Conservation (phyloP, 306 rosid genomes). For the Rosa chinensis region DNA sequence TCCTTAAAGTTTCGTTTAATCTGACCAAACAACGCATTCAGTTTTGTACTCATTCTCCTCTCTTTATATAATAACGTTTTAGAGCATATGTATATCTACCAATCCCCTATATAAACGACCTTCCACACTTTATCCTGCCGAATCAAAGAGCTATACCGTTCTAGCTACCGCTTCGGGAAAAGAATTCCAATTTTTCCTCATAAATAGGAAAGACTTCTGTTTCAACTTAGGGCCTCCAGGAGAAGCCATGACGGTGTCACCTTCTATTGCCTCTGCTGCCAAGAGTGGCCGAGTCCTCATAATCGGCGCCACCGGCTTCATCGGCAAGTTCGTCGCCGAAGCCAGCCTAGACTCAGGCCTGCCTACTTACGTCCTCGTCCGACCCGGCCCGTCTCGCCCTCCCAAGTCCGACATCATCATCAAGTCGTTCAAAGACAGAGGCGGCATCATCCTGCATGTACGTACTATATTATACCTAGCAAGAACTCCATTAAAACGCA, state of each 20-base stretch:
- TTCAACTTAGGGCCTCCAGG: background rate
- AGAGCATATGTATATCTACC: constrained; percentile 11
- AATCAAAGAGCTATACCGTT: background rate
- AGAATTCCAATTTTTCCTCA: background rate
- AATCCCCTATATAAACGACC: background rate
- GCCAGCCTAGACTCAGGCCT: constrained; percentile 48
- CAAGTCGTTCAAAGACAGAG: constrained; percentile 50
- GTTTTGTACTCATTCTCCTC: background rate
- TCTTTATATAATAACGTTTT: background rate
- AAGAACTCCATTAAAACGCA: background rate
- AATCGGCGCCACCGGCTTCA: constrained; percentile 63
- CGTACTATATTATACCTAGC: background rate
- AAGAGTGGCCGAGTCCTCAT: constrained; percentile 42
- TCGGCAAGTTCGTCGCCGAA: constrained; percentile 55
- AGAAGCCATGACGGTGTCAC: constrained; percentile 42
- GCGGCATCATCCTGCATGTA: constrained; percentile 54
- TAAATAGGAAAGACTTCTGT: background rate
- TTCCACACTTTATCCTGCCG: background rate
- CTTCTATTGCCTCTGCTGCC: constrained; percentile 14
- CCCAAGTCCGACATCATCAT: constrained; percentile 32
- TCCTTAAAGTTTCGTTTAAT: background rate
- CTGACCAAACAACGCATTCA: background rate
- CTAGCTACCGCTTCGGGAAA: background rate
- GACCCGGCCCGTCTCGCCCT: constrained; percentile 31
- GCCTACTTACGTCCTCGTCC: constrained; percentile 46